These are phyloP conservation scores for Amanita molliuscula DNA, from an alignment of 768 basidiomycete species.

Conservation along the genomic window DNA sequence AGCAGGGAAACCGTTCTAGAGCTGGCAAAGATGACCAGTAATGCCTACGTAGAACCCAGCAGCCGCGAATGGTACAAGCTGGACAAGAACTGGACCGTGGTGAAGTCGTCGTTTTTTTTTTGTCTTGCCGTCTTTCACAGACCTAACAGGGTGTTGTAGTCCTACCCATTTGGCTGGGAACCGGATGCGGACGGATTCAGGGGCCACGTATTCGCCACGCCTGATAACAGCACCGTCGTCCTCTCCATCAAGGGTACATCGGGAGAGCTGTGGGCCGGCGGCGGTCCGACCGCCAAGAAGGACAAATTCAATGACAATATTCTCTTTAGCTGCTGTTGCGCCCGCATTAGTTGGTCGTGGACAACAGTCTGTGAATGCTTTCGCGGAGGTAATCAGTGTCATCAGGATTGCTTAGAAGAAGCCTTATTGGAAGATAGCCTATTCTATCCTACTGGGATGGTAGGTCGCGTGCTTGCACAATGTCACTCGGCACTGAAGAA, in stretches of 20 bases:
- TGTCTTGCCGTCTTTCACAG: not conserved
- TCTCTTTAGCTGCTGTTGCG: slow-evolving; percentile 92
- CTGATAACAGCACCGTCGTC: slow-evolving; percentile 76
- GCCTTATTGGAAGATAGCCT: slow-evolving; percentile 70
- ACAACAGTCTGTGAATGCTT: slow-evolving; percentile 89
- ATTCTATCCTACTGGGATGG: slow-evolving; percentile 87
- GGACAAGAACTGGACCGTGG: slow-evolving; percentile 49
- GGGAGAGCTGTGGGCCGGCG: slow-evolving; percentile 59
- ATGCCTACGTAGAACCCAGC: slow-evolving; percentile 68
- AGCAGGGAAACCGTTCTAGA: slow-evolving; percentile 64
- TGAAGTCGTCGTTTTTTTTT: slow-evolving; percentile 17
- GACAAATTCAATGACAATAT: slow-evolving; percentile 94
- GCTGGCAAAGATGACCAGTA: slow-evolving; percentile 92
- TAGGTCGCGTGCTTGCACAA: slow-evolving; percentile 25
- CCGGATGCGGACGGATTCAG: slow-evolving; percentile 79
- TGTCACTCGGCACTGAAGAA: slow-evolving; percentile 2
- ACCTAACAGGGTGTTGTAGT: slow-evolving; percentile 23
- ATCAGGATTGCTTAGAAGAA: slow-evolving; percentile 66
- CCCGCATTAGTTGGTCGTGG: slow-evolving; percentile 88
- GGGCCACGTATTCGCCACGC: slow-evolving; percentile 83
- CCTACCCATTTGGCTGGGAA: slow-evolving; percentile 88
- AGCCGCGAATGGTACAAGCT: slow-evolving; percentile 74
- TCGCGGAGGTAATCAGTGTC: slow-evolving; percentile 70
- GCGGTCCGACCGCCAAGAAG: slow-evolving; percentile 79
- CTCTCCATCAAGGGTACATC: slow-evolving; percentile 93